Evolutionary conservation across 2,329 filamentous ascomycete genomes (phyloP).

Genomic region (Chalaropsis ovoidea): DNA sequence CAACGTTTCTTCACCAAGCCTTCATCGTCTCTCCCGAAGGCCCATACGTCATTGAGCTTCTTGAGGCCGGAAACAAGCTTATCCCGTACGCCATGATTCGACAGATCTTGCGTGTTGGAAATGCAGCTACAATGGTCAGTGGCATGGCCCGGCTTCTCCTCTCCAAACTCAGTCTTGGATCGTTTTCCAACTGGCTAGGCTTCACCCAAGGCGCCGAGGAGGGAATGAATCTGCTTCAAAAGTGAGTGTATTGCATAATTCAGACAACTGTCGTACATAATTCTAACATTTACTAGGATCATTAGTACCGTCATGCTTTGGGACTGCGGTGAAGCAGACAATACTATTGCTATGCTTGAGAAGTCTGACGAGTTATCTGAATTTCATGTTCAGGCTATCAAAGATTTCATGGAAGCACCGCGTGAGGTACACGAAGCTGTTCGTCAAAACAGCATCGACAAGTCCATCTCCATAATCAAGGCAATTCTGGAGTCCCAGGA

Average conservation of each 20-base stretch:
- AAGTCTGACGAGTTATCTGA: slow-evolving; percentile 46
- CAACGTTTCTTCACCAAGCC: slow-evolving; percentile 63
- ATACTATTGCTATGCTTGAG: slow-evolving; percentile 54
- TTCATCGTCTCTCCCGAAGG: slow-evolving; percentile 66
- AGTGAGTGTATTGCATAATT: slow-evolving; percentile 29
- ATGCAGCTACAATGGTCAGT: slow-evolving; percentile 72
- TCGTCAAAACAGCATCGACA: slow-evolving; percentile 45
- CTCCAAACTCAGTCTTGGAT: slow-evolving; percentile 65
- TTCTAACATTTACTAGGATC: slow-evolving; percentile 42
- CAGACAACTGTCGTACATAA: neutral
- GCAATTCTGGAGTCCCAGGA: slow-evolving; percentile 52
- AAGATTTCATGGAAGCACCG: slow-evolving; percentile 44
- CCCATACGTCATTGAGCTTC: slow-evolving; percentile 59
- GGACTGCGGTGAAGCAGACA: slow-evolving; percentile 62
- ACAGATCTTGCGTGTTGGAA: slow-evolving; percentile 65
- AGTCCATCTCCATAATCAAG: slow-evolving; percentile 51
- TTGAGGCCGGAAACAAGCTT: slow-evolving; percentile 59
- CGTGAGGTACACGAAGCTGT: slow-evolving; percentile 49
- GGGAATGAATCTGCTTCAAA: slow-evolving; percentile 70
- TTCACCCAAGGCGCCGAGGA: slow-evolving; percentile 60
- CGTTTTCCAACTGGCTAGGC: slow-evolving; percentile 70
- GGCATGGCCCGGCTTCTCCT: slow-evolving; percentile 62
- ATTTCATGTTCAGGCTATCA: slow-evolving; percentile 51
- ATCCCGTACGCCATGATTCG: slow-evolving; percentile 62
- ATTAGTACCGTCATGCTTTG: slow-evolving; percentile 62